phyloP scores from a whole-genome alignment of 2,329 filamentous ascomycete genomes.

The Periglandula ipomoeae region DNA sequence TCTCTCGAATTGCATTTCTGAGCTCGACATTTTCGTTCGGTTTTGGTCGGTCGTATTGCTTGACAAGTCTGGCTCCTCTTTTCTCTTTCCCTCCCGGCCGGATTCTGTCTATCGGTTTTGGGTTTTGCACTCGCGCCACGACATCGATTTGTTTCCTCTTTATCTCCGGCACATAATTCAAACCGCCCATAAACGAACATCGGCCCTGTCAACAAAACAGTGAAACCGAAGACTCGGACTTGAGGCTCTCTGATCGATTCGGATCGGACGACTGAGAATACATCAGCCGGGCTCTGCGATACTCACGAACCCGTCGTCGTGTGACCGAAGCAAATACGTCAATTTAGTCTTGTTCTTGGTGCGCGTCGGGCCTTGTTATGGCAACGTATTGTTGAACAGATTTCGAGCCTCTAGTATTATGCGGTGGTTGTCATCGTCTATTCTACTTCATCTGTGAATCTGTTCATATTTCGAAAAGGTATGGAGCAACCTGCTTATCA shows the following conservation, averaged over 20 bases:
- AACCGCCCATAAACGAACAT: too few species aligned
- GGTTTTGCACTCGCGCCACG: neutral
- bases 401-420: neutral
- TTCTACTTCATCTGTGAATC: neutral
- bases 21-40: too few species aligned
- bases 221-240: too few species aligned
- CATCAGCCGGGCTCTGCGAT: too few species aligned
- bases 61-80: neutral
- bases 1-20: neutral
- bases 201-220: too few species aligned
- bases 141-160: too few species aligned
- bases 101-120: neutral
- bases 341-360: neutral
- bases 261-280: too few species aligned
- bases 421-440: conserved; percentile 3
- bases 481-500: neutral
- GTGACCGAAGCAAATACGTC: neutral
- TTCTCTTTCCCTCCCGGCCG: neutral
- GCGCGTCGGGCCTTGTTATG: conserved; percentile 2
- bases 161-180: too few species aligned
- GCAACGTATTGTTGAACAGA: conserved; percentile 1
- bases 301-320: neutral
- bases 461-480: conserved; percentile 11
- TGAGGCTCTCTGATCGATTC: too few species aligned
- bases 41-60: neutral